phyloP scores from a whole-genome alignment of 495 filamentous ascomycete genomes.

The Talaromyces borbonicus region DNA sequence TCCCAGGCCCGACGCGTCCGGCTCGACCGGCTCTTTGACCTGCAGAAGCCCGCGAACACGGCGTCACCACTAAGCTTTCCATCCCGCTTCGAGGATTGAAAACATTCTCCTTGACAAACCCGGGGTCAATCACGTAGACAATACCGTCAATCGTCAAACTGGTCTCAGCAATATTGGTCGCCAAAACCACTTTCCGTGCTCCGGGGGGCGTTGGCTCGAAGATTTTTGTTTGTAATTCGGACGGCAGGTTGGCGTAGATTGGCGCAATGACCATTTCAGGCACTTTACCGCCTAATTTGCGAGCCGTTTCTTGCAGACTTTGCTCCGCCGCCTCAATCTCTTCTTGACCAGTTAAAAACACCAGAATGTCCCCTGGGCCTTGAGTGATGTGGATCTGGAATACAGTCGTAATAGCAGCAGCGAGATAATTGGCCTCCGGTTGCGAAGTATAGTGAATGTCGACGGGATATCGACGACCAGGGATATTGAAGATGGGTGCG shows the following conservation, averaged over 20 bases:
- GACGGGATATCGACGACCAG: conserved; percentile 81
- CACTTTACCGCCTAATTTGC: conserved; percentile 74
- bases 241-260: conserved; percentile 82
- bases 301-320: conserved; percentile 67
- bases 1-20: conserved; percentile 85
- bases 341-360: conserved; percentile 84
- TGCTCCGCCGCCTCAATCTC: conserved; percentile 82
- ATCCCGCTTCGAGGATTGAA: conserved; percentile 89
- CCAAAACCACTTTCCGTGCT: conserved; percentile 76
- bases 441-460: conserved; percentile 88
- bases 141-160: conserved; percentile 85
- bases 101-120: conserved; percentile 92
- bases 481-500: conserved; percentile 92
- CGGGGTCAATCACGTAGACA: conserved; percentile 84
- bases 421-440: conserved; percentile 90
- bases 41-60: conserved; percentile 87
- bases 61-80: conserved; percentile 83
- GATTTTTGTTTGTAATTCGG: conserved; percentile 77
- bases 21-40: conserved; percentile 90
- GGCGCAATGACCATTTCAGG: conserved; percentile 78
- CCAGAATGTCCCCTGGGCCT: conserved; percentile 77
- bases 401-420: conserved; percentile 82
- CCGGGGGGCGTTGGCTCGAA: conserved; percentile 79
- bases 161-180: conserved; percentile 87
- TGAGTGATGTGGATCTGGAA: conserved; percentile 95